These are phyloP conservation scores for Fagopyrum homotropicum DNA, from an alignment of 148 eudicot species.

Conservation along the genomic window DNA sequence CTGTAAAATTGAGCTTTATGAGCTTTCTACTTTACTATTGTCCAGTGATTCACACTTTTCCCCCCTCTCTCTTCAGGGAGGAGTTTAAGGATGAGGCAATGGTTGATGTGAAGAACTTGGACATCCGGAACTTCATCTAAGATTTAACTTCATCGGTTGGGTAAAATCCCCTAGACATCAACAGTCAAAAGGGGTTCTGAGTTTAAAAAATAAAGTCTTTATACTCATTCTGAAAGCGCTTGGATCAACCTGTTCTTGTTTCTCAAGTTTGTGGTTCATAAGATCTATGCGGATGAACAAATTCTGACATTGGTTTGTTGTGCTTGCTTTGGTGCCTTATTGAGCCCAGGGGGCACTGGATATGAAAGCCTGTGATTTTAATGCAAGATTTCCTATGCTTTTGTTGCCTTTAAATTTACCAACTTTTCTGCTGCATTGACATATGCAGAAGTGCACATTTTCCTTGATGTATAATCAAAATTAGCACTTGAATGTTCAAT, in stretches of 20 bases:
- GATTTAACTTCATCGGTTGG: neutral
- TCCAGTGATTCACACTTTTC: neutral
- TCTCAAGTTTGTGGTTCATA: neutral
- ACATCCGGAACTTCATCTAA: constrained; percentile 76
- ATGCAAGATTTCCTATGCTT: neutral
- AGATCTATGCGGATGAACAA: constrained; percentile 1
- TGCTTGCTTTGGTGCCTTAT: neutral
- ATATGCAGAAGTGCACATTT: neutral
- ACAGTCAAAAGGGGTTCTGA: neutral
- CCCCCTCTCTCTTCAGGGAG: constrained; percentile 48
- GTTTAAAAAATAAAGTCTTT: neutral
- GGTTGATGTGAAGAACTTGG: constrained; percentile 77
- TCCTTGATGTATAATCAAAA: neutral
- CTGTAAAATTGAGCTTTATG: neutral
- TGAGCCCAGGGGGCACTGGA: neutral
- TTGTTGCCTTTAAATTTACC: neutral
- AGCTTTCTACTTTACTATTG: neutral
- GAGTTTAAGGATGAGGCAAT: constrained; percentile 87
- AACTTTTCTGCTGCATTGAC: neutral
- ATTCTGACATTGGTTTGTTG: neutral
- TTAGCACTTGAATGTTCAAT: neutral
- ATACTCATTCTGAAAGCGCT: neutral
- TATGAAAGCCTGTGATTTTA: neutral
- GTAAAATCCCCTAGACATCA: neutral
- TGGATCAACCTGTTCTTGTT: neutral